Conservation (phyloP, 768 basidiomycete species). For the Tylopilus subfusipes region DNA sequence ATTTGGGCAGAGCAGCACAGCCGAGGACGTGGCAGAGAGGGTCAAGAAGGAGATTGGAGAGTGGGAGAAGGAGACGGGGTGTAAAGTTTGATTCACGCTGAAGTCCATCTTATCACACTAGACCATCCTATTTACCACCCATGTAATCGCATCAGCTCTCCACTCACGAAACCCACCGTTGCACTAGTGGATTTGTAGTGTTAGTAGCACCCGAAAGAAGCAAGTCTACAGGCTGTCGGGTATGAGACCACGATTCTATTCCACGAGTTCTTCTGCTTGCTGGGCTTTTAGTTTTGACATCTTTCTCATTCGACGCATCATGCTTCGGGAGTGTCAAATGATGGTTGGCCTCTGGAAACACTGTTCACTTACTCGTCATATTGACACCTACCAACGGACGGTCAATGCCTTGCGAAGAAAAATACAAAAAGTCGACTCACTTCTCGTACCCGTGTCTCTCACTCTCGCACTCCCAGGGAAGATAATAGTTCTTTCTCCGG, state of each 20-base stretch:
- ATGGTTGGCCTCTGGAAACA: neutral
- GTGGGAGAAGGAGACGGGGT: conserved; percentile 39
- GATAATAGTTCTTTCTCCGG: conserved; percentile 69
- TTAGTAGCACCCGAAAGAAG: neutral
- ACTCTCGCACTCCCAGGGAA: conserved; percentile 93
- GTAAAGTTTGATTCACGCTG: conserved; percentile 23
- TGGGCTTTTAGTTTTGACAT: conserved; percentile 67
- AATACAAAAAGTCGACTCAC: conserved; percentile 38
- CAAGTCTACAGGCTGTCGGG: conserved; percentile 12
- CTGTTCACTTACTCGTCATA: conserved; percentile 78
- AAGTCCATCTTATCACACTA: neutral
- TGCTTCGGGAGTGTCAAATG: conserved; percentile 42
- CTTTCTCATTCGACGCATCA: conserved; percentile 84
- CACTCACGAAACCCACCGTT: conserved; percentile 10
- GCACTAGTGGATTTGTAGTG: neutral
- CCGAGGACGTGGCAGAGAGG: conserved; percentile 63
- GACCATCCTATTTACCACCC: conserved; percentile 7
- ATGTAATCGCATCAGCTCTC: conserved; percentile 15
- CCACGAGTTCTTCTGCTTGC: conserved; percentile 38
- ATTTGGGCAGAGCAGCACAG: conserved; percentile 79
- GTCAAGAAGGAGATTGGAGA: conserved; percentile 49
- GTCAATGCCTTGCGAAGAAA: conserved; percentile 4
- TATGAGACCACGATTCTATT: conserved; percentile 22
- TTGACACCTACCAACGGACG: conserved; percentile 62
- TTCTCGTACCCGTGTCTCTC: conserved; percentile 85